Base-by-base conservation (phyloP, 768 basidiomycete species). In the Hypsizygus marmoreus region DNA sequence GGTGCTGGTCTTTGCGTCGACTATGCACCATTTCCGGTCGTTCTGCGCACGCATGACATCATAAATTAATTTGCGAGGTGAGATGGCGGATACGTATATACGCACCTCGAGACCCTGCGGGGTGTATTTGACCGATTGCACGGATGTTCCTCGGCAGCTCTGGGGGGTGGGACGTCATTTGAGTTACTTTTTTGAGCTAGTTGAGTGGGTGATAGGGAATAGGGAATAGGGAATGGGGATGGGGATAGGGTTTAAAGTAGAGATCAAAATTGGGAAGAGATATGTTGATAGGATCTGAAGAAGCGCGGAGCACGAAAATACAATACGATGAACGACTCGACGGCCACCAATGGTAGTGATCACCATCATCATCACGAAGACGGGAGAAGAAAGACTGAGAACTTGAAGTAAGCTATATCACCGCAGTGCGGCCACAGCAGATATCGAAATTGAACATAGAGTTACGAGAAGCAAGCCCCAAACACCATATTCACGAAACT, bases 91-190 rank as follows among this genome's bases (percentile, higher is more conserved):
- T 26, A 31, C 36, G 14, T 29, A 25, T 20, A 30, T 47, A 62
- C 69, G 34, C 45, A 86, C 88, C 74, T 88, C 80, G 3, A 91
- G 62, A 20, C 88, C 87, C 51, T 81, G 71, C 11, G 74, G 70
- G 6, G 79, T 83, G 54, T 81, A 88, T 22, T 60, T 73, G 6
- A 75, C 76, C 32, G 70, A 69, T 39, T 72, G 67, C 1, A 88
- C 77, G 20, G 84, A 79, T 1, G 74, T 83, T 19, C 84, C 88
- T 38, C 76, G 77, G 55, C 88, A 89, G 54, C 87, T 89, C 88
- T 91, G 46, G 13, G 11, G 8, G 40, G 28, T 17, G 32, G 23
- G 12, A 43, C 16, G 40, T n/a, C n/a, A n/a, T n/a, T n/a, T n/a
- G n/a, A n/a, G n/a, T n/a, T n/a, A n/a, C n/a, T n/a, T n/a, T n/a